These are phyloP conservation scores for Lanzia echinophila DNA, from an alignment of 2,329 filamentous ascomycete genomes.

Conservation along the genomic window DNA sequence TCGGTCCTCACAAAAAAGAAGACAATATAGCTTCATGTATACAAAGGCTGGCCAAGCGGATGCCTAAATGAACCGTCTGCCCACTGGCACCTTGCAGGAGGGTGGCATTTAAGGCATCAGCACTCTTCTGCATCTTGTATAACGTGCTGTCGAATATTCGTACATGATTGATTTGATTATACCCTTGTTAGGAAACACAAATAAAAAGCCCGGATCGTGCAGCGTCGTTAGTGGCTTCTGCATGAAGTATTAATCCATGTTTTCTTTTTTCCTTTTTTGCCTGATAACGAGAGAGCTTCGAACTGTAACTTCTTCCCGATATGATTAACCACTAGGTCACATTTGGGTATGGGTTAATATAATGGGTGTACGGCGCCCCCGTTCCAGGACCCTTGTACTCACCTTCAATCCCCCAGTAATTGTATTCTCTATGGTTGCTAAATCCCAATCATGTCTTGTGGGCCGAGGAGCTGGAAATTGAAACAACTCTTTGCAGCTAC, in stretches of 20 bases:
- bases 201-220: not conserved
- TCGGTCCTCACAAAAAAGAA: not conserved
- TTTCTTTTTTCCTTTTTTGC: too few relatives aligned
- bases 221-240: not conserved
- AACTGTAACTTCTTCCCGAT: not conserved
- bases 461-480: constrained; percentile 10
- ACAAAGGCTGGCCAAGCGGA: not conserved
- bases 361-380: not conserved
- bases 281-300: not conserved
- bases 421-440: not conserved
- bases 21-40: not conserved
- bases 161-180: not conserved
- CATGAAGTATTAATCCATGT: not conserved
- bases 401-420: not conserved
- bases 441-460: constrained; percentile 1
- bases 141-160: not conserved
- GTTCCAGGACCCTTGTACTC: not conserved
- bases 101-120: constrained; percentile 8
- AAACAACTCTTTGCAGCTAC: constrained; percentile 5
- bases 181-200: not conserved
- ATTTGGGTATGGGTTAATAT: not conserved
- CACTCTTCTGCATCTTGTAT: not conserved
- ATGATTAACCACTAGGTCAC: not conserved
- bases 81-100: not conserved
- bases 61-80: constrained; percentile 1